phyloP scores from a whole-genome alignment of 208 protist species.

The Acanthamoeba sp. region DNA sequence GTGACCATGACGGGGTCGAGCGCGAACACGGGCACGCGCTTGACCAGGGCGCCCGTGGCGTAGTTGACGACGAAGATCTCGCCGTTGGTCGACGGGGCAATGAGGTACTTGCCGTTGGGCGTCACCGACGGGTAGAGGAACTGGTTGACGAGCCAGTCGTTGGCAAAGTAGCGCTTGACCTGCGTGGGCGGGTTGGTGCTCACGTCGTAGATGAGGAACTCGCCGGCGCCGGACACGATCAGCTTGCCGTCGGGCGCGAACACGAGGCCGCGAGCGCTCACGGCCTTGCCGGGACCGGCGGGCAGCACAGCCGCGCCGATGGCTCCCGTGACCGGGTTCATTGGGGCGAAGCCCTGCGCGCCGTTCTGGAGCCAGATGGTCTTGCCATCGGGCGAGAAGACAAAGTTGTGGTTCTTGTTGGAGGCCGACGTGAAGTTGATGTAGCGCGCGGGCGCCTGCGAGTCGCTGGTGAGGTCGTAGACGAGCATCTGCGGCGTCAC shows the following conservation, averaged over 20 bases:
- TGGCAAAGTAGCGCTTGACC: neutral
- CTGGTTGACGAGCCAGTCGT: neutral
- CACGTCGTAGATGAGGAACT: slow-evolving; percentile 28
- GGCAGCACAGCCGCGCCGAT: neutral
- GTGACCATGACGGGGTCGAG: neutral
- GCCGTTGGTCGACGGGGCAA: slow-evolving; percentile 5
- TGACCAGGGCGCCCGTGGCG: neutral
- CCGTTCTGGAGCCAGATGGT: slow-evolving; percentile 13
- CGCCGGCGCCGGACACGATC: neutral
- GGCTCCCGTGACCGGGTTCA: neutral
- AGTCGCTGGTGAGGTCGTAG: slow-evolving; percentile 49
- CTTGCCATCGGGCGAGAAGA: slow-evolving; percentile 23
- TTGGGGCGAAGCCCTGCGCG: neutral
- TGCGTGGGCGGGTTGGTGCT: neutral
- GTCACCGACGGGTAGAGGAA: slow-evolving; percentile 54
- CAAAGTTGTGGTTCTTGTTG: slow-evolving; percentile 58
- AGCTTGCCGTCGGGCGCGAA: slow-evolving; percentile 39
- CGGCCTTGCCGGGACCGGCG: neutral
- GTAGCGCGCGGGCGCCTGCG: neutral
- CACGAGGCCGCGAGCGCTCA: neutral
- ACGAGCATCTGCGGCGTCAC: neutral
- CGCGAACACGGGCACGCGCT: neutral
- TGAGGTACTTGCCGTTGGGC: slow-evolving; percentile 35
- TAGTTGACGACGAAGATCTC: slow-evolving; percentile 43
- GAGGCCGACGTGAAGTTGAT: neutral